Evolutionary conservation across 2,329 filamentous ascomycete species (phyloP).

Genomic region (Fusarium nematophilum): DNA sequence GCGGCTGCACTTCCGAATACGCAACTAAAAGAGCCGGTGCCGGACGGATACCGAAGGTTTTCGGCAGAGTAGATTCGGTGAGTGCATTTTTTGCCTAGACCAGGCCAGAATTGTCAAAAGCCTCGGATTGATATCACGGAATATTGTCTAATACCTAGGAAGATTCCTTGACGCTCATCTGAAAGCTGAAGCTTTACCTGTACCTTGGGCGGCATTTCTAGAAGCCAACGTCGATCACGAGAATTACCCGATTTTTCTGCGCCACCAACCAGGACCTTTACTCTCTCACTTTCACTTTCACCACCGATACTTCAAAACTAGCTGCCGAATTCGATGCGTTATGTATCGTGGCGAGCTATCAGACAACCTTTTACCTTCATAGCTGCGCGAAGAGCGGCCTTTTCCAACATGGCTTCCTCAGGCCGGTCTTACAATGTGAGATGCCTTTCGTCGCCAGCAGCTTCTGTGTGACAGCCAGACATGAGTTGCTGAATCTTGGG

Average conservation of each 20-base stretch:
- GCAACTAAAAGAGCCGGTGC: conserved; percentile 19
- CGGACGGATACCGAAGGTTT: conserved; percentile 26
- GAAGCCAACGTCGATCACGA: conserved; percentile 5
- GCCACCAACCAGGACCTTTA: conserved; percentile 20
- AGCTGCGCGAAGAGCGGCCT: conserved; percentile 21
- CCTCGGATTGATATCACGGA: too few relatives aligned
- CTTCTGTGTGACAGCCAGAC: background rate
- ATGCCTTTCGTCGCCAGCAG: background rate
- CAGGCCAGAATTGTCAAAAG: background rate
- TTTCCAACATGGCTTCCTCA: conserved; percentile 45
- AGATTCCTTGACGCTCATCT: background rate
- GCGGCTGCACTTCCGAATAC: conserved; percentile 22
- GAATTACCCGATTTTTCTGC: conserved; percentile 45
- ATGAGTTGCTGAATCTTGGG: conserved; percentile 14
- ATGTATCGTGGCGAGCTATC: conserved; percentile 46
- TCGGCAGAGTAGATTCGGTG: conserved; percentile 10
- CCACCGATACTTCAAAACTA: background rate
- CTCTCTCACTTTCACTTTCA: background rate
- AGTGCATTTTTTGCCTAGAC: conserved; percentile 4
- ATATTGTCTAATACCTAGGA: background rate
- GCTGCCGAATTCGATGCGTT: conserved; percentile 45
- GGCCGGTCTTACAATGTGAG: conserved; percentile 51
- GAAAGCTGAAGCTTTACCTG: background rate
- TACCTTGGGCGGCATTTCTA: too few relatives aligned
- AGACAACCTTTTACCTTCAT: conserved; percentile 34